phyloP scores from a whole-genome alignment of 2,329 filamentous ascomycete genomes.

The Penicillium sp. region DNA sequence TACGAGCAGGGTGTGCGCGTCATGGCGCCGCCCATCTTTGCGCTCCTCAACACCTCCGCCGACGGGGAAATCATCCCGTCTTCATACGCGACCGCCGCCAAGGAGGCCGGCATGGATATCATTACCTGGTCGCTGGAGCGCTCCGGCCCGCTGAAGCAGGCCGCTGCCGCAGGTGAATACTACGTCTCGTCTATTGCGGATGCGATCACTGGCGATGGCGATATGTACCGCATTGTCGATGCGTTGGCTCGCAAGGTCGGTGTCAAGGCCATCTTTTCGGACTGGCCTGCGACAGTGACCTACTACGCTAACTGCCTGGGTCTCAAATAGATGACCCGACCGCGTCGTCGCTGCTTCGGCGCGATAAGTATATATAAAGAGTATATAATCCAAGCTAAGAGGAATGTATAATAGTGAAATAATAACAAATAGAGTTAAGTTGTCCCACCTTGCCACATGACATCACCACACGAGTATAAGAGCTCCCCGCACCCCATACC shows the following conservation, averaged over 20 bases:
- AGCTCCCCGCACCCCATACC: background rate
- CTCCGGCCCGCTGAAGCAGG: constrained; percentile 23
- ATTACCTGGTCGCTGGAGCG: constrained; percentile 29
- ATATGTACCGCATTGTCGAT: constrained; percentile 29
- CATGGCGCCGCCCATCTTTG: constrained; percentile 26
- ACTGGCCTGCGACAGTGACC: constrained; percentile 28
- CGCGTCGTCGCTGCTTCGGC: background rate
- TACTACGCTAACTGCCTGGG: constrained; percentile 28
- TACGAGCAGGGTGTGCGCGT: constrained; percentile 22
- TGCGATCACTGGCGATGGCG: constrained; percentile 22
- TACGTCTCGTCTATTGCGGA: constrained; percentile 21
- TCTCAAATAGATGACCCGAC: constrained; percentile 10
- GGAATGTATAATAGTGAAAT: constrained; percentile 6
- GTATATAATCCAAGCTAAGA: constrained; percentile 7
- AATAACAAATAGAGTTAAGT: background rate
- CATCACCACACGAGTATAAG: constrained; percentile 12
- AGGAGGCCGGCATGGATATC: constrained; percentile 22
- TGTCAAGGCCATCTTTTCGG: constrained; percentile 26
- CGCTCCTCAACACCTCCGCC: constrained; percentile 23
- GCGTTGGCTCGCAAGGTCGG: constrained; percentile 27
- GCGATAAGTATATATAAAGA: background rate
- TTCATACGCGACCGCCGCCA: constrained; percentile 22
- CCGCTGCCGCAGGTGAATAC: constrained; percentile 21
- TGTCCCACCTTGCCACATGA: constrained; percentile 13
- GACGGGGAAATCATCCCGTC: constrained; percentile 27